Conservation (phyloP, 192 early-diverging fungal species). For the Gamsiella multidivaricata region DNA sequence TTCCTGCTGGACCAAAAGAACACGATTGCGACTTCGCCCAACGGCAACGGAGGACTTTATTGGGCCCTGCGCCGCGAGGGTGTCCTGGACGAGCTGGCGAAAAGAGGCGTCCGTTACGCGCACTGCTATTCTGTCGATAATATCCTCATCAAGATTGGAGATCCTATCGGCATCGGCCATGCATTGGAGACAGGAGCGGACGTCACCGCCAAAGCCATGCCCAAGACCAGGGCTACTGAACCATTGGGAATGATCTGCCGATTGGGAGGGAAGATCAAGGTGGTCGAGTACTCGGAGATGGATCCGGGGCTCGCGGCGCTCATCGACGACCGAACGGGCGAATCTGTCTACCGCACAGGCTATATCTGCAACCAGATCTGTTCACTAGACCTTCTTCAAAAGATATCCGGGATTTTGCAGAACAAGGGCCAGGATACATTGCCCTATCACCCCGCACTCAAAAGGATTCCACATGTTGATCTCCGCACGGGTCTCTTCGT, state of each 20-base stretch:
- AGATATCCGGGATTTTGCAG: conserved; percentile 67
- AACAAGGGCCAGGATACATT: conserved; percentile 64
- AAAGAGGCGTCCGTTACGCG: conserved; percentile 80
- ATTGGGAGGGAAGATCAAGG: conserved; percentile 74
- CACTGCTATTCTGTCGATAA: conserved; percentile 97
- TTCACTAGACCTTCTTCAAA: conserved; percentile 82
- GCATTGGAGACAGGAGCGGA: conserved; percentile 79
- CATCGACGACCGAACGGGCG: conserved; percentile 60
- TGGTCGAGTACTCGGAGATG: conserved; percentile 98
- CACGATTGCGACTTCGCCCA: conserved; percentile 76
- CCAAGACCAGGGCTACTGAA: conserved; percentile 84
- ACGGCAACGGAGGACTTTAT: conserved; percentile 92
- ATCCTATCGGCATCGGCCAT: conserved; percentile 91
- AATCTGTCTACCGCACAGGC: conserved; percentile 81
- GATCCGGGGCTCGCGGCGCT: conserved; percentile 70
- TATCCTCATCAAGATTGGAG: conserved; percentile 89
- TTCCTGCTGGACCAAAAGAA: conserved; percentile 81
- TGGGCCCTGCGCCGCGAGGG: conserved; percentile 82
- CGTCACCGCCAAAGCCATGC: conserved; percentile 90
- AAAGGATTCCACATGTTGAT: conserved; percentile 91
- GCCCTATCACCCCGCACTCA: conserved; percentile 90
- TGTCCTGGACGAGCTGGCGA: conserved; percentile 75
- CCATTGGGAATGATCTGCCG: conserved; percentile 91
- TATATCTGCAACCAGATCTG: conserved; percentile 97
- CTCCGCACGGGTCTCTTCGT: conserved; percentile 70